Evolutionary conservation across 768 basidiomycete genomes (phyloP).

Genomic region (Collybia nuda): DNA sequence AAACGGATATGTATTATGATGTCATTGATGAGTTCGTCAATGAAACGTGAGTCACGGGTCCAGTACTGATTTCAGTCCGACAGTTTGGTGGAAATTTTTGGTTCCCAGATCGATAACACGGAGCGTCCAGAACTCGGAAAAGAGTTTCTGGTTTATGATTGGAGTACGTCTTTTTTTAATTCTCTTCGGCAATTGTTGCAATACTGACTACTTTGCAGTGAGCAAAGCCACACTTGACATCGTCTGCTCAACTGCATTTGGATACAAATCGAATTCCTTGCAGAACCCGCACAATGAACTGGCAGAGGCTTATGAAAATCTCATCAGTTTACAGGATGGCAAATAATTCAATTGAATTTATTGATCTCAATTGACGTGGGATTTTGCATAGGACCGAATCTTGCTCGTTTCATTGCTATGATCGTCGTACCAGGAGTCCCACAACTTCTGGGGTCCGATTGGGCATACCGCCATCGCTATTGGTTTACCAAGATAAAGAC

Average conservation of each 20-base stretch:
- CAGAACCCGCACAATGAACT: slow-evolving; percentile 46
- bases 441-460: slow-evolving; percentile 29
- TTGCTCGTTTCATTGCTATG: slow-evolving; percentile 32
- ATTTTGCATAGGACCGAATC: slow-evolving; percentile 22
- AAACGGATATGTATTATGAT: slow-evolving; percentile 46
- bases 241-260: slow-evolving; percentile 50
- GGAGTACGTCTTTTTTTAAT: slow-evolving; percentile 33
- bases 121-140: slow-evolving; percentile 21
- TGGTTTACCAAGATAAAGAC: slow-evolving; percentile 23
- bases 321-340: slow-evolving; percentile 39
- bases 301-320: slow-evolving; percentile 43
- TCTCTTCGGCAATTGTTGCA: background rate
- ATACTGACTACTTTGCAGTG: slow-evolving; percentile 25
- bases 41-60: background rate
- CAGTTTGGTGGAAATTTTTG: slow-evolving; percentile 36
- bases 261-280: slow-evolving; percentile 43
- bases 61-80: background rate
- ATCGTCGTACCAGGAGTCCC: slow-evolving; percentile 35
- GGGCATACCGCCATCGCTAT: slow-evolving; percentile 32
- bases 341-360: background rate
- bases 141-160: slow-evolving; percentile 41
- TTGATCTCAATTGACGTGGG: background rate
- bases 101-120: slow-evolving; percentile 25
- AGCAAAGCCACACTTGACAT: slow-evolving; percentile 53
- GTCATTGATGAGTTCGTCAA: slow-evolving; percentile 39